These are phyloP conservation scores for Trametes maxima DNA, from an alignment of 768 basidiomycete species.

Conservation along the genomic window DNA sequence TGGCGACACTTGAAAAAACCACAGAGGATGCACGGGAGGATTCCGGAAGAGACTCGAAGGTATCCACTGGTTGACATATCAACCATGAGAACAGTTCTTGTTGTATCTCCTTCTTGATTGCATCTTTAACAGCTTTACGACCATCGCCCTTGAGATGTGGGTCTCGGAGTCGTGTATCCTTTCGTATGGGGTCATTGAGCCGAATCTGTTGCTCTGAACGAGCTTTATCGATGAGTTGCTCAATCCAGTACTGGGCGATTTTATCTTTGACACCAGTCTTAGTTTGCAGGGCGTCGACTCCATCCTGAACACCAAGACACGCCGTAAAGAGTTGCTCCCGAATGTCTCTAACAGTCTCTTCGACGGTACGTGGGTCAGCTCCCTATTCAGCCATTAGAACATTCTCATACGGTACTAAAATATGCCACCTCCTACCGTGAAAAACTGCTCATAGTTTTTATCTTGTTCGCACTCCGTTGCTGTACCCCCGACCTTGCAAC, in stretches of 20 bases:
- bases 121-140: too few relatives aligned
- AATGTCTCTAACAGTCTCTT: neutral
- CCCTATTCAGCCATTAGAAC: neutral
- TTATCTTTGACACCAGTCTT: constrained; percentile 42
- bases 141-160: too few relatives aligned
- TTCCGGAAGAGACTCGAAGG: neutral
- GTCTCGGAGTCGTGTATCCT: too few relatives aligned
- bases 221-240: constrained; percentile 29
- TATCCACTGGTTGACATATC: neutral
- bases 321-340: constrained; percentile 36
- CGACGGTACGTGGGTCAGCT: neutral
- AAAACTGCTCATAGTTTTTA: constrained; percentile 5
- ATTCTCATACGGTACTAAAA: neutral
- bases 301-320: constrained; percentile 35
- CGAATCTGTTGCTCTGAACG: neutral
- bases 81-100: constrained; percentile 7
- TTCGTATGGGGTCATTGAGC: neutral
- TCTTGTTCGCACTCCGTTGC: neutral
- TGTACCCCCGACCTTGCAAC: constrained; percentile 19
- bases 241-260: constrained; percentile 43
- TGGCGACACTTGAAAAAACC: neutral
- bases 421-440: neutral
- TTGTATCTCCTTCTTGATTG: constrained; percentile 21
- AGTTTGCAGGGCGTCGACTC: constrained; percentile 34
- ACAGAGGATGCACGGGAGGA: neutral